These are phyloP conservation scores for Colletotrichum spinosum DNA, from an alignment of 2,329 filamentous ascomycete species.

Conservation along the genomic window DNA sequence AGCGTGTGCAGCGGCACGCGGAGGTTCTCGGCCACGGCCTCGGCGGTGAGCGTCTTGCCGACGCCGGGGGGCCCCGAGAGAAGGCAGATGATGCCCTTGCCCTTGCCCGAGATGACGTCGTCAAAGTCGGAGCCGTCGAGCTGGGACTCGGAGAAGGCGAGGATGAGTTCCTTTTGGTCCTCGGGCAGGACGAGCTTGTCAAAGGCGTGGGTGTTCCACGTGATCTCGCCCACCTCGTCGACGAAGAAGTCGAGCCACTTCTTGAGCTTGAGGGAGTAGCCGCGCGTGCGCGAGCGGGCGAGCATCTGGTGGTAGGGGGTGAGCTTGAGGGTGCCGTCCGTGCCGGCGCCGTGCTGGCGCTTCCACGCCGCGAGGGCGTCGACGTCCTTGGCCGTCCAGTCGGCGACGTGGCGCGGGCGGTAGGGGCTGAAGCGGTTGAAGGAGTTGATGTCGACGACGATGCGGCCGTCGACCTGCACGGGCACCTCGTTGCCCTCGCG, in stretches of 20 bases:
- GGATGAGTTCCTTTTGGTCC: slow-evolving; percentile 63
- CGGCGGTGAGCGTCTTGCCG: slow-evolving; percentile 63
- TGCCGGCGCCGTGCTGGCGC: slow-evolving; percentile 40
- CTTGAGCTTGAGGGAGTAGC: slow-evolving; percentile 61
- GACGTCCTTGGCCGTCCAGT: slow-evolving; percentile 48
- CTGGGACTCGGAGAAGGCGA: slow-evolving; percentile 62
- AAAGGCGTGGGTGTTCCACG: slow-evolving; percentile 63
- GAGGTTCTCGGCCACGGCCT: slow-evolving; percentile 62
- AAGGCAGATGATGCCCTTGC: slow-evolving; percentile 61
- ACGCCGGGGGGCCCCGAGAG: slow-evolving; percentile 61
- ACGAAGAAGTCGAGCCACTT: slow-evolving; percentile 63
- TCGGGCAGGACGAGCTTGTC: slow-evolving; percentile 60
- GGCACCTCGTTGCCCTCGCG: slow-evolving; percentile 44
- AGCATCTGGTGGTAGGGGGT: slow-evolving; percentile 49
- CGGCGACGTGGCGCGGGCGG: slow-evolving; percentile 43
- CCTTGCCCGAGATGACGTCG: slow-evolving; percentile 65
- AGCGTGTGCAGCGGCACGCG: slow-evolving; percentile 62
- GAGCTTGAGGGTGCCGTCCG: slow-evolving; percentile 42
- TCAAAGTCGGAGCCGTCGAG: slow-evolving; percentile 59
- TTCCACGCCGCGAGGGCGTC: slow-evolving; percentile 44
- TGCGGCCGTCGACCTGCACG: slow-evolving; percentile 47
- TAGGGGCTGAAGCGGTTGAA: slow-evolving; percentile 51
- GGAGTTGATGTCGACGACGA: slow-evolving; percentile 52
- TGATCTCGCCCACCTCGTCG: slow-evolving; percentile 56
- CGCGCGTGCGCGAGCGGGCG: slow-evolving; percentile 50